Percentiles rank a stretch among this genome's conserved stretches.
Conservation (phyloP, 1,139 yeast genomes). For the Hemisphaericaspora lyxosophila region DNA sequence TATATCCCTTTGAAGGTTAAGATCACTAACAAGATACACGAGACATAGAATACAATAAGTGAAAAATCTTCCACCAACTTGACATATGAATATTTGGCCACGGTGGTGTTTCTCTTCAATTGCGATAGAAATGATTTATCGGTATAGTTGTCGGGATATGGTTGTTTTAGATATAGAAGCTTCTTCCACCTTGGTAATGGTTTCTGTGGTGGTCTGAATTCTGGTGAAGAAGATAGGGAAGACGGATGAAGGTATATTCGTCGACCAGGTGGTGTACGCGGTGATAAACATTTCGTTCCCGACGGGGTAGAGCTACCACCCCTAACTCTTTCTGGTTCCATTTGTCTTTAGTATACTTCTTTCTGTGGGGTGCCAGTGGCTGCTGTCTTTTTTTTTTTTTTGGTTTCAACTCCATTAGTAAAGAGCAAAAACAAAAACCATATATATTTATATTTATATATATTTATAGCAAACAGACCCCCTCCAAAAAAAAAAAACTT, state of each 20-base stretch:
- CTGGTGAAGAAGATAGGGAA: constrained; percentile 3
- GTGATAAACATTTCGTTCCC: constrained; percentile 1
- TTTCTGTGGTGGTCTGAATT: not conserved
- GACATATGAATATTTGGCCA: constrained; percentile 63
- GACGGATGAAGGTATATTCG: constrained; percentile 1
- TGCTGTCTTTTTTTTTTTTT: too few relatives aligned
- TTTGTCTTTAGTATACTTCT: not conserved
- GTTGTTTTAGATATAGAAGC: constrained; percentile 82
- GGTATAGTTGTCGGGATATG: constrained; percentile 90
- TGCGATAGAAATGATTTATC: constrained; percentile 77
- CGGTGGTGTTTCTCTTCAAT: constrained; percentile 74
- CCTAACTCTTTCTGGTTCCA: not conserved
- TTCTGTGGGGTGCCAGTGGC: too few relatives aligned
- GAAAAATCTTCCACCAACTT: constrained; percentile 68
- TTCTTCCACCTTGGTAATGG: constrained; percentile 60
- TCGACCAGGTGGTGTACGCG: not conserved
- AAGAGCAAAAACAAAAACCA: too few relatives aligned
- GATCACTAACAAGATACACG: constrained; percentile 58
- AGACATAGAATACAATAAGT: constrained; percentile 64
- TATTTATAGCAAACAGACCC: too few relatives aligned
- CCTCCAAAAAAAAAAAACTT: too few relatives aligned
- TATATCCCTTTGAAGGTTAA: constrained; percentile 63
- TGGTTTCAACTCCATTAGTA: too few relatives aligned
- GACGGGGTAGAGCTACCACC: not conserved
- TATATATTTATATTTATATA: too few relatives aligned